phyloP scores from a whole-genome alignment of 2,329 filamentous ascomycete genomes.

The Ustulina deusta region DNA sequence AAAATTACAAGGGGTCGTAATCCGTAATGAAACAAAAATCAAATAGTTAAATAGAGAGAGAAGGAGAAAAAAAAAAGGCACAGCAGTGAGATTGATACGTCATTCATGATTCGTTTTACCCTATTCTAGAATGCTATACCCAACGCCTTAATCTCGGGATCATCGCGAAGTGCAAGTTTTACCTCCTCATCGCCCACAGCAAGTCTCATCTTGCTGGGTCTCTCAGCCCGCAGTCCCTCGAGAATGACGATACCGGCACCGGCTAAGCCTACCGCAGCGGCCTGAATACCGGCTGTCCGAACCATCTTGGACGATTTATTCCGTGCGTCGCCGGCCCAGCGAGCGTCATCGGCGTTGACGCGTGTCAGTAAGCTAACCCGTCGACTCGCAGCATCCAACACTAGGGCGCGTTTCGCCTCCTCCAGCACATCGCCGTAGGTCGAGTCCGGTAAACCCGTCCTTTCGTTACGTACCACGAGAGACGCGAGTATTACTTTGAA shows the following conservation, averaged over 20 bases:
- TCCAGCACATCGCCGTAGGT: conserved; percentile 90
- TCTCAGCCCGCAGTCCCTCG: conserved; percentile 82
- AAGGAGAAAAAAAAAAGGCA: conserved; percentile 1
- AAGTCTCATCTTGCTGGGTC: conserved; percentile 87
- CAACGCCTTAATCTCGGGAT: conserved; percentile 85
- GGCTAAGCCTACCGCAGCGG: conserved; percentile 83
- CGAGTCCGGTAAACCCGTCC: conserved; percentile 88
- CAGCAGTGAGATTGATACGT: background rate
- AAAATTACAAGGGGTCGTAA: background rate
- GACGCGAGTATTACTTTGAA: conserved; percentile 89
- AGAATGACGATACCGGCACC: conserved; percentile 90
- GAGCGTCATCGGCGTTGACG: conserved; percentile 16
- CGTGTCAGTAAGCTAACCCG: conserved; percentile 69
- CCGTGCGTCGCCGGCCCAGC: conserved; percentile 49
- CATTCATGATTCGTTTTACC: conserved; percentile 2
- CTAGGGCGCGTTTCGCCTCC: conserved; percentile 79
- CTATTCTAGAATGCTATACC: conserved; percentile 65
- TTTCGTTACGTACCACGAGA: conserved; percentile 79
- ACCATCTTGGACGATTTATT: conserved; percentile 40
- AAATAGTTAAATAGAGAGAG: too few species aligned
- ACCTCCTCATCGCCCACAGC: conserved; percentile 93
- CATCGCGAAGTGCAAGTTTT: conserved; percentile 86
- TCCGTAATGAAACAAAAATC: too few species aligned
- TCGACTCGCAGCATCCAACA: conserved; percentile 69
- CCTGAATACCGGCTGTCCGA: conserved; percentile 62